Base-by-base conservation (phyloP, 164 flowering plant genomes). In the Taxillus chinensis region DNA sequence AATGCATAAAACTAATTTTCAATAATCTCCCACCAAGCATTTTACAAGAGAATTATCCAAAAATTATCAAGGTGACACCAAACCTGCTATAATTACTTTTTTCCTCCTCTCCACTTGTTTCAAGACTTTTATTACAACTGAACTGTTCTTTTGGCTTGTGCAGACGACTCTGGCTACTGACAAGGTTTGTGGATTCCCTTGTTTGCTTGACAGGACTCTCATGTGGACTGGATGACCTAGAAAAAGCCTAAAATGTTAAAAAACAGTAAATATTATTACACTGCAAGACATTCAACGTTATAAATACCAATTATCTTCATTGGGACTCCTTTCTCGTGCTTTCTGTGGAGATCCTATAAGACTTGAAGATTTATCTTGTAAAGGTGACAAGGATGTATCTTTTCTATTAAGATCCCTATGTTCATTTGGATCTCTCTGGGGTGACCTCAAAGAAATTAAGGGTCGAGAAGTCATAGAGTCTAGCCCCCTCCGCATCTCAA, bases 401-500 rank as follows among this genome's bases (percentile, higher is more conserved):
- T 73, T 77, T 43, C 60, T 58, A 43, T 45, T 63, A 5, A 45
- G 62, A 64, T 70, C 69, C 16, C 54, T 64, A 39, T 14, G 59
- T 55, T 64, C 63, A 62, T 55, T 66, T 12, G 61, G 51, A 60
- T 80, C 87, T 64, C 78, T 77, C 55, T 75, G 85, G 37, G 85
- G 83, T 55, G 92, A 86, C 68, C 83, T 75, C 70, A 77, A 38
- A 61, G 88, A 72, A 59, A 74, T 75, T 46, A 73, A 69, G 37
- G 76, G 70, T 60, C 57, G 75, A 39, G 45, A 73, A 1, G 73
- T 61, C 27, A 58, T 41, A 59, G 70, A 52, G 16, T 67, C 76
- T 10, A 46, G 16, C 54, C 64, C 78, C 57, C 62, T 71, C 66
- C 54, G 71, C 41, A 65, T 70, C 41, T 62, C 50, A 45, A 52